phyloP scores from a whole-genome alignment of 1,284 basidiomycete genomes.

The Malassezia arunalokei region DNA sequence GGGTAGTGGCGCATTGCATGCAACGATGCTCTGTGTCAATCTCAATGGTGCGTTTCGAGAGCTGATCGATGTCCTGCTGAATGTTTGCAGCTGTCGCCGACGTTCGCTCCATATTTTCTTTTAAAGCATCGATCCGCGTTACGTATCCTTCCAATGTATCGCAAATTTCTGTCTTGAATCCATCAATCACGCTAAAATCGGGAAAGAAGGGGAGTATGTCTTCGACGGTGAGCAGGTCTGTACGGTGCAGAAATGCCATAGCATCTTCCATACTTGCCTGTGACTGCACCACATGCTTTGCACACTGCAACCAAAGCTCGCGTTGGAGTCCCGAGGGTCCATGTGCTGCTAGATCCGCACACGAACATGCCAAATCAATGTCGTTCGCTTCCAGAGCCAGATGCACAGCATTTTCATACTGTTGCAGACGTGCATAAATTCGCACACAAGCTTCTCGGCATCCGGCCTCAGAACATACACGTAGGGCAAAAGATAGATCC shows the following conservation, averaged over 20 bases:
- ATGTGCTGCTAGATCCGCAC: conserved; percentile 29
- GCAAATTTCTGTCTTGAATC: conserved; percentile 98
- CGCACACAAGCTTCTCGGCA: conserved; percentile 82
- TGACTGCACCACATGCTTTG: conserved; percentile 89
- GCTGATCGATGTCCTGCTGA: conserved; percentile 72
- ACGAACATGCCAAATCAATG: conserved; percentile 50
- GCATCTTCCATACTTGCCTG: conserved; percentile 95
- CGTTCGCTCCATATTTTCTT: conserved; percentile 90
- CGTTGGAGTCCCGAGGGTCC: conserved; percentile 55
- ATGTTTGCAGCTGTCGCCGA: conserved; percentile 83
- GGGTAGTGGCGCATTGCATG: conserved; percentile 60
- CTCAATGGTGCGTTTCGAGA: conserved; percentile 83
- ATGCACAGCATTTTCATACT: conserved; percentile 92
- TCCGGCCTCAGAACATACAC: conserved; percentile 63
- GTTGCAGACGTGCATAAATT: conserved; percentile 93
- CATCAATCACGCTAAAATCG: conserved; percentile 97
- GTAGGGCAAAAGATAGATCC: conserved; percentile 88
- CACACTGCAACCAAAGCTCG: conserved; percentile 95
- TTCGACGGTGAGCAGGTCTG: conserved; percentile 89
- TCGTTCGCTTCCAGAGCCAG: conserved; percentile 57
- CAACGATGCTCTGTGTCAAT: conserved; percentile 80
- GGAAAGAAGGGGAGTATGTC: conserved; percentile 99
- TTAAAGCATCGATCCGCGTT: conserved; percentile 75
- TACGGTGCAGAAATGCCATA: conserved; percentile 88
- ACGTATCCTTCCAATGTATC: conserved; percentile 88